Percentiles rank a stretch among this genome's conserved stretches.
phyloP scores from a whole-genome alignment of 2,329 filamentous ascomycete genomes.

The Penicillium sclerotiorum region DNA sequence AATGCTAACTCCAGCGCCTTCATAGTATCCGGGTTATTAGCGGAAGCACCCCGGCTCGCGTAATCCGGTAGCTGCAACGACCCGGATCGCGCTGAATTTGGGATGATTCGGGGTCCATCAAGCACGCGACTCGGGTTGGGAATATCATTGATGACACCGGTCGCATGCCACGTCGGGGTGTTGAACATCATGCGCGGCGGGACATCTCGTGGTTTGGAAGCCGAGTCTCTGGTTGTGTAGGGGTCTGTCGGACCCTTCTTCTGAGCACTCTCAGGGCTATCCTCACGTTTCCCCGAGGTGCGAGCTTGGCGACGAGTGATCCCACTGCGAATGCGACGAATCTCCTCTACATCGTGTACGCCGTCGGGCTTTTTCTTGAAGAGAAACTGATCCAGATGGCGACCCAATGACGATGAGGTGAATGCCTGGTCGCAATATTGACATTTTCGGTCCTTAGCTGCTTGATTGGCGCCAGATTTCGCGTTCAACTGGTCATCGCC shows the following conservation, averaged over 20 bases:
- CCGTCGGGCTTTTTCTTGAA: constrained; percentile 94
- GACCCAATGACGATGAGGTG: constrained; percentile 88
- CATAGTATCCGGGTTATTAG: constrained; percentile 76
- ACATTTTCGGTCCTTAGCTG: constrained; percentile 82
- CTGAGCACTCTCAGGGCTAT: constrained; percentile 61
- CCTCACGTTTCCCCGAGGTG: constrained; percentile 60
- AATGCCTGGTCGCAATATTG: constrained; percentile 88
- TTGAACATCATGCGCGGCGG: constrained; percentile 56
- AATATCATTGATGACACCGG: constrained; percentile 77
- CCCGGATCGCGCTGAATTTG: constrained; percentile 34
- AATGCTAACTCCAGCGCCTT: constrained; percentile 82
- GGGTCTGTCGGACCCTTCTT: constrained; percentile 40
- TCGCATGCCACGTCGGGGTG: constrained; percentile 72
- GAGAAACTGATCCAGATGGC: constrained; percentile 92
- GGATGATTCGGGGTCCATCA: constrained; percentile 38
- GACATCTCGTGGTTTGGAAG: constrained; percentile 37
- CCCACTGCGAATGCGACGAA: constrained; percentile 75
- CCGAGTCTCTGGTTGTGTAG: constrained; percentile 38
- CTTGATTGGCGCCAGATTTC: constrained; percentile 42
- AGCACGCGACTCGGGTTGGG: constrained; percentile 54
- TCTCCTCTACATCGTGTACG: constrained; percentile 86
- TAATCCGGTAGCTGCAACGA: constrained; percentile 49
- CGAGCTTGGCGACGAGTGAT: constrained; percentile 86
- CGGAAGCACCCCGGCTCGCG: constrained; percentile 65
- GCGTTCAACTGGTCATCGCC: constrained; percentile 36